Conservation (phyloP, 2,329 filamentous ascomycete species). For the Chaetomium globosum region DNA sequence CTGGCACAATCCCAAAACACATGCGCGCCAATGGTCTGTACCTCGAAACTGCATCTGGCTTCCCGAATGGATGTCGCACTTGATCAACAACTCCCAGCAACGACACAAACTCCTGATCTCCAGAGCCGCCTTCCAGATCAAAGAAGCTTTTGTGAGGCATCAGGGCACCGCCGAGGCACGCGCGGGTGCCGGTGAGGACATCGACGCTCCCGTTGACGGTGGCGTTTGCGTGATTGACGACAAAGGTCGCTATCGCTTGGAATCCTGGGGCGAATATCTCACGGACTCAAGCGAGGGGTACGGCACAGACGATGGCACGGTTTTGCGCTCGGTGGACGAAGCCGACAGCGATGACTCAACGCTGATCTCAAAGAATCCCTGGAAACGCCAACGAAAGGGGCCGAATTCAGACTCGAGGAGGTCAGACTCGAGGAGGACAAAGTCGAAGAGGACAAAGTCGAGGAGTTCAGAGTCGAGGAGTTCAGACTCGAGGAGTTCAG, state of each 20-base stretch:
- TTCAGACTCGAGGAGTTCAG: background rate
- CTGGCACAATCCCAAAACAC: constrained; percentile 9
- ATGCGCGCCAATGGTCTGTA: constrained; percentile 6
- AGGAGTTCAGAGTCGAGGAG: no score
- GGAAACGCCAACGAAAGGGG: background rate
- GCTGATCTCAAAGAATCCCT: background rate
- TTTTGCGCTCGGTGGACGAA: background rate
- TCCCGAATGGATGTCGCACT: constrained; percentile 9
- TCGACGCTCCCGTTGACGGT: constrained; percentile 5
- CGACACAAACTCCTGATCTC: constrained; percentile 1
- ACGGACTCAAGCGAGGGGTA: background rate
- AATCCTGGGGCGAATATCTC: constrained; percentile 1
- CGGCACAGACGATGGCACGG: background rate
- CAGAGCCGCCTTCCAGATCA: constrained; percentile 13
- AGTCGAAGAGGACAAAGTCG: no score
- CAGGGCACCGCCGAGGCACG: constrained; percentile 5
- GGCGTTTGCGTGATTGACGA: constrained; percentile 9
- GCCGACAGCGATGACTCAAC: background rate
- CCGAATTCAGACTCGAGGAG: constrained; percentile 3
- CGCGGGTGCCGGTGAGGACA: constrained; percentile 2
- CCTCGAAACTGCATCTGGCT: constrained; percentile 6
- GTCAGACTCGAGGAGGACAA: no score
- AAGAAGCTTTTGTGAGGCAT: constrained; percentile 16
- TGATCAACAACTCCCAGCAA: background rate
- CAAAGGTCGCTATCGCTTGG: constrained; percentile 2